These are phyloP conservation scores for Plasmodium berghei DNA, from an alignment of 169 alveolate species.

Conservation along the genomic window DNA sequence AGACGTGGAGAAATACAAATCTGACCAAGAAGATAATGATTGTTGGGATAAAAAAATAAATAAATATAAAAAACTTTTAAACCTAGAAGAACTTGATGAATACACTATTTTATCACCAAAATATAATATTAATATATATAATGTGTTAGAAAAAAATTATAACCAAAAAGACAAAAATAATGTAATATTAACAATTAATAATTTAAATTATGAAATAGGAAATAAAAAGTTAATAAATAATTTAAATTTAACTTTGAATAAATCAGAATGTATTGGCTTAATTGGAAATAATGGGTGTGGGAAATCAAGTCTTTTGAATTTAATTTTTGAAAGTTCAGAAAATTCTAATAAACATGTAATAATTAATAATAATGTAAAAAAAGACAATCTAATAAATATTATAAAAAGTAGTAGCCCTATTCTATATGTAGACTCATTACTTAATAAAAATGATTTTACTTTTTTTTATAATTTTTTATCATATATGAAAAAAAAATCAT, in stretches of 20 bases:
- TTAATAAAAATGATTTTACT: constrained; percentile 35
- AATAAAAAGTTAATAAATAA: constrained; percentile 79
- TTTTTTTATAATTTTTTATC: constrained; percentile 33
- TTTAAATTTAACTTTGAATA: constrained; percentile 76
- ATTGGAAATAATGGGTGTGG: constrained; percentile 88
- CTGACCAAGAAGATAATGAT: too few relatives aligned
- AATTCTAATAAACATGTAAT: constrained; percentile 19
- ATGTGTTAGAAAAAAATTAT: constrained; percentile 52
- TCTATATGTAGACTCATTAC: background rate
- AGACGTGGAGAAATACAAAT: too few relatives aligned
- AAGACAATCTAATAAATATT: background rate
- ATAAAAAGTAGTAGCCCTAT: background rate
- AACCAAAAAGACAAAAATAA: constrained; percentile 42
- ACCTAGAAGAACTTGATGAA: constrained; percentile 22
- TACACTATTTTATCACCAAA: constrained; percentile 47
- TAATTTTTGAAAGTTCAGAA: constrained; percentile 50
- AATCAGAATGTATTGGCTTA: constrained; percentile 84
- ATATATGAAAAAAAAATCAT: constrained; percentile 45
- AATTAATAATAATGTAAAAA: constrained; percentile 12
- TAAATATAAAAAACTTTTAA: constrained; percentile 21
- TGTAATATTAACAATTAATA: constrained; percentile 45
- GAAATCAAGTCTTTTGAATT: constrained; percentile 80
- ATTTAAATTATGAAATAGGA: constrained; percentile 68
- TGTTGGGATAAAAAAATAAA: background rate
- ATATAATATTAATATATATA: constrained; percentile 65